Evolutionary conservation across 257 asterid genomes (phyloP), one percentile per base, ranked within the genome.

Genomic region (Avicennia marina): DNA sequence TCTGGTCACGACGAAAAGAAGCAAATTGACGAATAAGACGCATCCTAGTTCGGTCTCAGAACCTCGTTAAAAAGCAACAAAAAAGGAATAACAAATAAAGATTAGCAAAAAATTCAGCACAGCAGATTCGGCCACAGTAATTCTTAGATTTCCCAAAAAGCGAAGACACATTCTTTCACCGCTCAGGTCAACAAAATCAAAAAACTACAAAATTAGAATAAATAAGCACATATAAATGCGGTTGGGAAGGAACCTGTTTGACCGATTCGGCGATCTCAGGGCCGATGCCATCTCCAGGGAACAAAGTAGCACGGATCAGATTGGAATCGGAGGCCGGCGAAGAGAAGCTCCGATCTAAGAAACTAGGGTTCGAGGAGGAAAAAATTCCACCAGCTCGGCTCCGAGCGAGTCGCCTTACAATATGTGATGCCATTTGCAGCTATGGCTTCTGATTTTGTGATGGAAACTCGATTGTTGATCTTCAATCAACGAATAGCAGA

Each of bases 221-320:
- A 20, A 47, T n/a, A 7, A 3, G 19, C 40, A 44, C 18, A 56
- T 1, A 21, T 12, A 54, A 56, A 27, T 12, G 17, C 8, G 12
- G 26, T 46, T 2, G 16, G 10, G 5, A 10, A 2, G 11, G 3
- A 6, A 84, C 98, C 90, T 82, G 71, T 62, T 75, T 86, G 71
- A 86, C 97, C 46, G 97, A 76, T 38, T 84, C 81, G 40, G 97
- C 94, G 64, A 89, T 89, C 73, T 89, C 97, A 63, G 96, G 98
- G 41, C 96, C 98, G 69, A 86, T 90, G 25, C 98, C 98, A 12
- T 90, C 98, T 3, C 98, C 98, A 8, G 98, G 98, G 63, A 90
- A 90, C 73, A 90, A 87, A 42, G 98, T 90, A 66, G 95, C 96
- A 61, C 88, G 86, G 76, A 88, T 88, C 74, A 83, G 75, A 60